These are phyloP conservation scores for Quercus robur DNA, from an alignment of 306 rosid species.

Conservation along the genomic window DNA sequence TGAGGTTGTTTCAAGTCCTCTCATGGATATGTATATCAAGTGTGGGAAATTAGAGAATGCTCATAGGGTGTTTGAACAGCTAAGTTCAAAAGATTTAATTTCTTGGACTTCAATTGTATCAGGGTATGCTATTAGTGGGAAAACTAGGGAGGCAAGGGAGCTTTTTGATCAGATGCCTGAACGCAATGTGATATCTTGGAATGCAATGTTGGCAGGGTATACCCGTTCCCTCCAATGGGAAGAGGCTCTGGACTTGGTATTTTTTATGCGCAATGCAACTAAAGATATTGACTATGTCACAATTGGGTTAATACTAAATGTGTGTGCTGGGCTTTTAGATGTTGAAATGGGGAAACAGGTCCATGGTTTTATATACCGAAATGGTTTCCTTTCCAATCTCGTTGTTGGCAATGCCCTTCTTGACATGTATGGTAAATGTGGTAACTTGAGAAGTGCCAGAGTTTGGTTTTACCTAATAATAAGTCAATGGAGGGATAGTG, in stretches of 20 bases:
- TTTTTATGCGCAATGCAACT: constrained; percentile 39
- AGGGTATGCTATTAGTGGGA: constrained; percentile 57
- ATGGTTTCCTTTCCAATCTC: constrained; percentile 40
- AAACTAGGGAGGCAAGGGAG: constrained; percentile 50
- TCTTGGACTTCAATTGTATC: constrained; percentile 73
- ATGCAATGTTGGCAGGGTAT: constrained; percentile 80
- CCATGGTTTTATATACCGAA: constrained; percentile 63
- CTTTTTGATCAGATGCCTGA: constrained; percentile 68
- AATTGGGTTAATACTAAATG: constrained; percentile 54
- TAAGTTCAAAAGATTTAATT: constrained; percentile 51
- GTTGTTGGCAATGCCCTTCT: constrained; percentile 69
- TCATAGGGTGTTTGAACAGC: constrained; percentile 46
- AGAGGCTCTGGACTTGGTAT: constrained; percentile 54
- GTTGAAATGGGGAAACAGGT: constrained; percentile 64
- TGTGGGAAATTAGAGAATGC: constrained; percentile 59
- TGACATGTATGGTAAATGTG: constrained; percentile 84
- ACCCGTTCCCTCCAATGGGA: constrained; percentile 39
- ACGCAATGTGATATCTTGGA: constrained; percentile 77
- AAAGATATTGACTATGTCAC: constrained; percentile 48
- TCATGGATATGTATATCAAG: constrained; percentile 59
- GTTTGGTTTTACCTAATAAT: constrained; percentile 54
- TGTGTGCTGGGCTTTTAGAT: constrained; percentile 49
- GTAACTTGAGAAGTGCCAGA: constrained; percentile 55
- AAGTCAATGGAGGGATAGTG: constrained; percentile 55
- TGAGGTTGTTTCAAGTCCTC: constrained; percentile 53